Evolutionary conservation across 2,329 filamentous ascomycete genomes (phyloP).

Genomic region (Pyrenophora teres): DNA sequence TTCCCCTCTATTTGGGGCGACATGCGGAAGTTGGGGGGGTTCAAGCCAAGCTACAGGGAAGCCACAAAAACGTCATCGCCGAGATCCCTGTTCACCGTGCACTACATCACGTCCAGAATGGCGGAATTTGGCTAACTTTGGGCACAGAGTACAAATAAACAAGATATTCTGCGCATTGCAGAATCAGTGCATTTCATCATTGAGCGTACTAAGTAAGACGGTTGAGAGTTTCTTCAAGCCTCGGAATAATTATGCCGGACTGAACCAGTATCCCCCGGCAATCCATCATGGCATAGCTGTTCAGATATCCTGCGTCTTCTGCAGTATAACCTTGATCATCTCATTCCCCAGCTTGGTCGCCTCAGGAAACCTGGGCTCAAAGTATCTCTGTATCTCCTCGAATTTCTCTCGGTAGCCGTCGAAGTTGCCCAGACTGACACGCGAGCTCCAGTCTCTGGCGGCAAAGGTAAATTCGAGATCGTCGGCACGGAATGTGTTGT

Average conservation of each 20-base stretch:
- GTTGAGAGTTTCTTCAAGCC: too few species aligned
- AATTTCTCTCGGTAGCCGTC: conserved; percentile 92
- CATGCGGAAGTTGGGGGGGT: conserved; percentile 32
- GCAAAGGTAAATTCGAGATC: conserved; percentile 98
- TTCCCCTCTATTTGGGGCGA: conserved; percentile 18
- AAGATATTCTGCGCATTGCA: background rate
- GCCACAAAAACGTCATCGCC: conserved; percentile 36
- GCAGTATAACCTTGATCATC: conserved; percentile 95
- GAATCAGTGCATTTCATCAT: too few species aligned
- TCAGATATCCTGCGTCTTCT: conserved; percentile 62
- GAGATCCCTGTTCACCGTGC: conserved; percentile 24
- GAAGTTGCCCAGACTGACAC: conserved; percentile 88
- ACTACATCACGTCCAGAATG: conserved; percentile 18
- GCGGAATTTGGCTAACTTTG: conserved; percentile 3
- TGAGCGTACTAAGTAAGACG: too few species aligned
- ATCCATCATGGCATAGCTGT: too few species aligned
- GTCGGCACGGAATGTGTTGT: conserved; percentile 90
- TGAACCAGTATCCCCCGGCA: too few species aligned
- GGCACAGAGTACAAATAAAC: conserved; percentile 1
- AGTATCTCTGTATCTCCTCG: conserved; percentile 86
- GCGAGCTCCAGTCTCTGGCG: conserved; percentile 92
- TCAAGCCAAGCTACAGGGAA: conserved; percentile 28
- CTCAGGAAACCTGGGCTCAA: conserved; percentile 85
- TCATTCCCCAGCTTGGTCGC: conserved; percentile 88
- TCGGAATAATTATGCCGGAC: too few species aligned